Percentiles rank a stretch among this genome's conserved stretches.
These are phyloP conservation scores for Brassica nigra DNA, from an alignment of 345 rosid genomes.

Conservation along the genomic window DNA sequence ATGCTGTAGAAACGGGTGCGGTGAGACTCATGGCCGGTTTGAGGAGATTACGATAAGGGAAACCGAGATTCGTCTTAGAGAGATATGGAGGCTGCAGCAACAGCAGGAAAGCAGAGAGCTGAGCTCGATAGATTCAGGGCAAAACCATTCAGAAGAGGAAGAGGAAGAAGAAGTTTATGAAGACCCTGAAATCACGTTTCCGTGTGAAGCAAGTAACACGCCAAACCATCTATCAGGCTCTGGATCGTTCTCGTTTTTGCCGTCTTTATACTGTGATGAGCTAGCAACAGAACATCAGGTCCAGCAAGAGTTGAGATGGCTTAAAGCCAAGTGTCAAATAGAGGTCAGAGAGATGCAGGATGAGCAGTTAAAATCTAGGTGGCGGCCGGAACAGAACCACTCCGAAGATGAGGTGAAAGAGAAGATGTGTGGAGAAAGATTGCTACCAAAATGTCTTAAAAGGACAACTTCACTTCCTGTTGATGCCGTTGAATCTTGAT, in stretches of 20 bases:
- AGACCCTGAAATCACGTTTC: slow-evolving; percentile 35
- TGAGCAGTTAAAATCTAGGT: slow-evolving; percentile 46
- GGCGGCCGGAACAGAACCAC: slow-evolving; percentile 8
- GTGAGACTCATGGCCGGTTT: slow-evolving; percentile 89
- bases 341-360: slow-evolving; percentile 59
- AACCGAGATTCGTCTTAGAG: slow-evolving; percentile 62
- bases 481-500: slow-evolving; percentile 58
- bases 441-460: slow-evolving; percentile 56
- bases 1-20: slow-evolving; percentile 72
- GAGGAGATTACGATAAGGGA: slow-evolving; percentile 70
- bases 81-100: slow-evolving; percentile 67
- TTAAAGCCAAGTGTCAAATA: slow-evolving; percentile 61
- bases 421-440: slow-evolving; percentile 42
- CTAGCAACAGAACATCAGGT: slow-evolving; percentile 44
- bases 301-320: slow-evolving; percentile 68
- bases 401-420: slow-evolving; percentile 30
- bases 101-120: slow-evolving; percentile 77
- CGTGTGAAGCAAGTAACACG: slow-evolving; percentile 24
- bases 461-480: slow-evolving; percentile 73
- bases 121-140: slow-evolving; percentile 69
- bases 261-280: slow-evolving; percentile 39
- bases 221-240: slow-evolving; percentile 43
- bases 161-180: slow-evolving; percentile 38
- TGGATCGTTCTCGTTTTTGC: slow-evolving; percentile 42
- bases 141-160: slow-evolving; percentile 77